Base-by-base conservation (phyloP, 2,329 filamentous ascomycete species). In the Penicillium sp. region DNA sequence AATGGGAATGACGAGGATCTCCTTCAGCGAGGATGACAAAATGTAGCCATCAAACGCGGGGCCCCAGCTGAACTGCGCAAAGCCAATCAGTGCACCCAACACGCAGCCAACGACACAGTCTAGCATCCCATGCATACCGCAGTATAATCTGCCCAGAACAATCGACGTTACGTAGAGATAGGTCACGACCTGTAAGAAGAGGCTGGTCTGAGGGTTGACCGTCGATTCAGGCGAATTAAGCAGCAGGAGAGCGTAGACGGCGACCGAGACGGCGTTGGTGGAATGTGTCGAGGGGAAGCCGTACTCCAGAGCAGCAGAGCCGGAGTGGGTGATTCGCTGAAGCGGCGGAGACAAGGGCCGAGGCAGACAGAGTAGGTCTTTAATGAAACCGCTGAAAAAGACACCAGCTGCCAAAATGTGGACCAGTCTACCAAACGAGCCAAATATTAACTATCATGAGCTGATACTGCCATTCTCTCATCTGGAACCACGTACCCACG, bases 261-360 rank as follows among this genome's bases (percentile, higher is more conserved):
- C 90, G 14, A 97, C 92, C 0, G 92, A 96, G 6, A 97, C 89
- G 2, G 94, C 94, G 70, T 99, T 99, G 44, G 94, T 94, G 13
- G 92, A 96, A 70, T 99, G 94, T 0, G 94, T 97, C 8, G 92
- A 96, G 0, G 94, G 94, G 63, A 97, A 97, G 18, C 94, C 94
- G 69, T 99, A 99, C 69, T 99, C 94, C 48, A 99, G 81, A 9
- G 92, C 91, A 3, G 90, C 92, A 5, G 90, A 96, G 3, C 92
- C 92, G 45, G 92, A 97, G 92, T 96, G 96, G 60, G 92, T 96
- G 69, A 99, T 97, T 47, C 94, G 85, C 53, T 95, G 86, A 14
- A 99, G 80, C 1, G 94, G 94, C 18, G 94, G 94, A 4, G 92
- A 96, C 20, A 97, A 77, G 1, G 94, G 94, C 25, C 94, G 85